Conservation (phyloP, 2,329 filamentous ascomycete genomes). For the Cercospora sojina region DNA sequence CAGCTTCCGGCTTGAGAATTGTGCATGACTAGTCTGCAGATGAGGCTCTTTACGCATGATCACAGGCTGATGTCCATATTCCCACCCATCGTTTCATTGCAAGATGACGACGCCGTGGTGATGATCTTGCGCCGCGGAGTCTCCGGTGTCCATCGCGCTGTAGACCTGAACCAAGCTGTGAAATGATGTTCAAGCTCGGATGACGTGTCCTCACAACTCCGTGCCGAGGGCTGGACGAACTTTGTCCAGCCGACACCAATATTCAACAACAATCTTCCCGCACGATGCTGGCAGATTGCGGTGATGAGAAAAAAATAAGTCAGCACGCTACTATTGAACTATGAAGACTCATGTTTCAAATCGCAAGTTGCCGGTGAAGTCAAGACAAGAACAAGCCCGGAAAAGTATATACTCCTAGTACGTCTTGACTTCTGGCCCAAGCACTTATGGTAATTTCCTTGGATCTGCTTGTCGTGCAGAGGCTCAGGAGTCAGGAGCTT, state of each 20-base stretch:
- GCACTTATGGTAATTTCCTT: slow-evolving; percentile 6
- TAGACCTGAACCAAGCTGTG: not conserved
- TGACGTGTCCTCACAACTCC: not conserved
- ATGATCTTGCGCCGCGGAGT: not conserved
- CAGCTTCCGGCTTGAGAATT: not conserved
- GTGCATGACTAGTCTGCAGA: not conserved
- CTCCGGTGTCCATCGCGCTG: not conserved
- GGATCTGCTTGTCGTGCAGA: not conserved
- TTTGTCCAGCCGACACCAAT: not conserved
- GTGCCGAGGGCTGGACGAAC: not conserved
- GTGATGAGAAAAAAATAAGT: not conserved
- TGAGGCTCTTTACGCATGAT: not conserved
- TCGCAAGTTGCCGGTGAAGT: not conserved
- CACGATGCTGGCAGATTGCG: not conserved
- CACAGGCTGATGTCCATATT: not conserved
- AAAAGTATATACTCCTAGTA: not conserved
- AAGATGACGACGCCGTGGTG: not conserved
- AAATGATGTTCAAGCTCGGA: not conserved
- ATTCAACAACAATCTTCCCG: not conserved
- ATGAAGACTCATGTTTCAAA: slow-evolving; percentile 2
- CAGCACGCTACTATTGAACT: not conserved
- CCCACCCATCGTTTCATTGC: not conserved
- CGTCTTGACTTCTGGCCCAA: slow-evolving; percentile 4
- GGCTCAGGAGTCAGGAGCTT: not conserved
- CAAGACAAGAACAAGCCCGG: slow-evolving; percentile 5